Evolutionary conservation across 805 yeast genomes (phyloP).

Genomic region (Candida suzukii): DNA sequence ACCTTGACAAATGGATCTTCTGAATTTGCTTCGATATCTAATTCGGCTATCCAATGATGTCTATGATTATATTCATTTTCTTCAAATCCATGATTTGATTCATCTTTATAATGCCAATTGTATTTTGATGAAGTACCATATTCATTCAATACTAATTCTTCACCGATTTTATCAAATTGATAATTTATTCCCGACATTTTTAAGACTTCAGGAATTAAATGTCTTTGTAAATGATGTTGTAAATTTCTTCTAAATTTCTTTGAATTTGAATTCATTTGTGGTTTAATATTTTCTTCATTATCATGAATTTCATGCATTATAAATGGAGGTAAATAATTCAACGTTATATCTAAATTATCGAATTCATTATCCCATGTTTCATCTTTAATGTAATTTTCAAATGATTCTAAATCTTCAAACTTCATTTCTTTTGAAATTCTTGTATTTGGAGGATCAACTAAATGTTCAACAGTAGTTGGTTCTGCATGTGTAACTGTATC

Average conservation of each 20-base stretch:
- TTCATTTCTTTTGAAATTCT: constrained; percentile 22
- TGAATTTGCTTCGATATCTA: constrained; percentile 60
- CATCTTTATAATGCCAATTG: constrained; percentile 59
- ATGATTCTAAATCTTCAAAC: constrained; percentile 59
- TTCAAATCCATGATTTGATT: constrained; percentile 46
- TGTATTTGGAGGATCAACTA: constrained; percentile 20
- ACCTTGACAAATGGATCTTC: constrained; percentile 62
- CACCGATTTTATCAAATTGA: constrained; percentile 33
- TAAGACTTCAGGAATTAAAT: constrained; percentile 59
- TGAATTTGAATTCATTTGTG: constrained; percentile 64
- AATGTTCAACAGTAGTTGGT: constrained; percentile 24
- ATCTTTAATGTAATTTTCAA: constrained; percentile 58
- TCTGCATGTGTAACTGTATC: constrained; percentile 13
- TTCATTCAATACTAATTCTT: constrained; percentile 38
- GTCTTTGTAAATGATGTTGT: constrained; percentile 70
- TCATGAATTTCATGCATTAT: constrained; percentile 59
- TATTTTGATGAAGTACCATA: constrained; percentile 38
- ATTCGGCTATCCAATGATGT: constrained; percentile 58
- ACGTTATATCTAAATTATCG: constrained; percentile 59
- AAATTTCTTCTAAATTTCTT: constrained; percentile 66
- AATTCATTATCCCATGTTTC: constrained; percentile 75
- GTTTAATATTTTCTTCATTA: constrained; percentile 64
- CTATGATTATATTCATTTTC: constrained; percentile 37
- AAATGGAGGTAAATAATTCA: constrained; percentile 69
- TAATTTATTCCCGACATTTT: constrained; percentile 49